These are phyloP conservation scores for Phlebiopsis gigantea DNA, from an alignment of 768 basidiomycete genomes.

Conservation along the genomic window DNA sequence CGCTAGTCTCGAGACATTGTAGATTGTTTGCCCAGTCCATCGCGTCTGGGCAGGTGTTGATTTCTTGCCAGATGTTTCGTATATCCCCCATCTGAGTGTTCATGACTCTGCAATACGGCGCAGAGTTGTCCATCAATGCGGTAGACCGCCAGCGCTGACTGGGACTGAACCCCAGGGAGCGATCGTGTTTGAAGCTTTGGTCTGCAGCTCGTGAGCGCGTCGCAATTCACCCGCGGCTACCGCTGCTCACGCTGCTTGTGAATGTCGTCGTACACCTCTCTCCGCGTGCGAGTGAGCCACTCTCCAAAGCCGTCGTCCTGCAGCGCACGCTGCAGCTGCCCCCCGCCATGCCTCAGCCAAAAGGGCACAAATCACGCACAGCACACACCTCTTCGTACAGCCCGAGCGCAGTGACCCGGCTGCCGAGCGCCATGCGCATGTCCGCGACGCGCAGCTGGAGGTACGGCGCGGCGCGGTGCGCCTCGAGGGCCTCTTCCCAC, in stretches of 20 bases:
- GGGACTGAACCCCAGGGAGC: background rate
- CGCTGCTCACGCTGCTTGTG: background rate
- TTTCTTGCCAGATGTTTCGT: background rate
- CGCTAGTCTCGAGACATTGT: background rate
- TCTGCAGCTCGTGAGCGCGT: no score
- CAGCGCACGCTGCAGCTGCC: slow-evolving; percentile 9
- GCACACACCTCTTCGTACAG: slow-evolving; percentile 13
- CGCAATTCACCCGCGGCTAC: background rate
- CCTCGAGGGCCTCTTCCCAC: slow-evolving; percentile 12
- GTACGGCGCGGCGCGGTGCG: slow-evolving; percentile 8
- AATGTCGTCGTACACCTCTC: slow-evolving; percentile 3
- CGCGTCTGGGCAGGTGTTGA: background rate
- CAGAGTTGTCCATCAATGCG: background rate
- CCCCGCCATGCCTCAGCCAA: background rate
- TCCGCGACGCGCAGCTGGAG: slow-evolving; percentile 13
- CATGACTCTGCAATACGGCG: background rate
- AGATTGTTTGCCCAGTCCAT: background rate
- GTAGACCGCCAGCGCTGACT: background rate
- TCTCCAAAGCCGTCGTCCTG: slow-evolving; percentile 8
- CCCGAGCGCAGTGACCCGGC: slow-evolving; percentile 11
- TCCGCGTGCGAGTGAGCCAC: slow-evolving; percentile 6
- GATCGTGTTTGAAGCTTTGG: background rate
- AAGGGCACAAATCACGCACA: background rate
- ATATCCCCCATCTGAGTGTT: background rate
- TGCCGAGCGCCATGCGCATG: slow-evolving; percentile 12